Conservation (phyloP, 495 filamentous ascomycete species). For the Penicillium steckii region DNA sequence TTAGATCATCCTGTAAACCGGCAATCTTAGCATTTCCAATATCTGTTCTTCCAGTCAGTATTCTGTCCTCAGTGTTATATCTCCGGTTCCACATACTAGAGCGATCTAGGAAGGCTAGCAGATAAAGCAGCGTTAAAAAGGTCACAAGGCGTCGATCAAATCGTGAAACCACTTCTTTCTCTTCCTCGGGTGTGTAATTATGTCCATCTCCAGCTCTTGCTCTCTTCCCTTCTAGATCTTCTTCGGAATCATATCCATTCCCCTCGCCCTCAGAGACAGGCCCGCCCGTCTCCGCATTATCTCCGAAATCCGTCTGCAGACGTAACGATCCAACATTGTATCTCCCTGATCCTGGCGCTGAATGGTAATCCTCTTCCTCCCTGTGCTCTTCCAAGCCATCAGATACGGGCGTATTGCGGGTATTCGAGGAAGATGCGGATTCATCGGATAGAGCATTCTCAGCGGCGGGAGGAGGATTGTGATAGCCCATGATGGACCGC, state of each 20-base stretch:
- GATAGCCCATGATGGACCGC: slow-evolving; percentile 20
- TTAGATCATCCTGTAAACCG: slow-evolving; percentile 65
- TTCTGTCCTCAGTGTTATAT: background rate
- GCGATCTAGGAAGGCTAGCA: slow-evolving; percentile 77
- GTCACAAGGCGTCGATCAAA: slow-evolving; percentile 75
- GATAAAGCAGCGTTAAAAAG: slow-evolving; percentile 78
- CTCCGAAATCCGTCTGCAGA: slow-evolving; percentile 39
- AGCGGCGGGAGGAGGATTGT: slow-evolving; percentile 25
- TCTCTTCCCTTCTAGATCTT: slow-evolving; percentile 26
- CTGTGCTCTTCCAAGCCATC: slow-evolving; percentile 27
- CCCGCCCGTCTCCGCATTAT: slow-evolving; percentile 8
- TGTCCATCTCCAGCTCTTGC: slow-evolving; percentile 7
- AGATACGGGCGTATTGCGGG: slow-evolving; percentile 38
- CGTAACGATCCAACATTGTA: slow-evolving; percentile 22
- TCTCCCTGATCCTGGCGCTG: slow-evolving; percentile 8
- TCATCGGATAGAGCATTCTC: slow-evolving; percentile 29
- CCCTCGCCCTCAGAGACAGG: slow-evolving; percentile 26
- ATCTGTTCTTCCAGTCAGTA: slow-evolving; percentile 44
- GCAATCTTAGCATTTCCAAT: slow-evolving; percentile 80
- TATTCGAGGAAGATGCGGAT: slow-evolving; percentile 28
- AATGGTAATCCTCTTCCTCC: slow-evolving; percentile 17
- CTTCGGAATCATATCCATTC: slow-evolving; percentile 29
- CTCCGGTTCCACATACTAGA: slow-evolving; percentile 55
- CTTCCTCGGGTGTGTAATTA: slow-evolving; percentile 72
- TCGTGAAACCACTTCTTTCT: slow-evolving; percentile 65